Evolutionary conservation across 169 alveolate genomes (phyloP).

Genomic region (Perkinsus olseni): DNA sequence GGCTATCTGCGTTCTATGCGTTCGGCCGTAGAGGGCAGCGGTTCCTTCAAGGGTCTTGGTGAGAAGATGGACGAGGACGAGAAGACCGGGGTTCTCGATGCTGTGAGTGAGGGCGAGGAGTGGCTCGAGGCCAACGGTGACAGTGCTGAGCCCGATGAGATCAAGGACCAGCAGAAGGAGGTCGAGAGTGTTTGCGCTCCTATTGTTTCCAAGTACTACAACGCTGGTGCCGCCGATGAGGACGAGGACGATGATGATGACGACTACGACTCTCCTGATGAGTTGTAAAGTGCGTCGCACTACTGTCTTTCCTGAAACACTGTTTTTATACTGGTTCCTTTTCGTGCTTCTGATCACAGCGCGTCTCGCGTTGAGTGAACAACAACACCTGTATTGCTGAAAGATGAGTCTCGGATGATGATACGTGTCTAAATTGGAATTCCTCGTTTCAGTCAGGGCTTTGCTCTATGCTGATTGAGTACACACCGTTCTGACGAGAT

Average conservation of each 20-base stretch:
- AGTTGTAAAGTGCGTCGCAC: neutral
- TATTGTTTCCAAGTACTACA: slow-evolving; percentile 82
- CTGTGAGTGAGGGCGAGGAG: slow-evolving; percentile 72
- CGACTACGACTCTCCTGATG: slow-evolving; percentile 40
- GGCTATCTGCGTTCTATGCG: slow-evolving; percentile 79
- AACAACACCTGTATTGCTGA: too few species aligned
- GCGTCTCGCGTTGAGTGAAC: neutral
- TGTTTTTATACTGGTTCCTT: neutral
- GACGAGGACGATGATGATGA: slow-evolving; percentile 58
- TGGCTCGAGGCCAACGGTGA: slow-evolving; percentile 78
- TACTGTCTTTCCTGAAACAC: neutral
- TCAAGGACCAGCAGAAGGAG: slow-evolving; percentile 82
- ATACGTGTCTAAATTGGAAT: neutral
- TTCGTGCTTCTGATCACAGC: neutral
- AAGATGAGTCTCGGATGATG: neutral
- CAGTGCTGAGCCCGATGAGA: slow-evolving; percentile 82
- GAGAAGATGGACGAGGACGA: slow-evolving; percentile 82
- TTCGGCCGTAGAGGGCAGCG: slow-evolving; percentile 78
- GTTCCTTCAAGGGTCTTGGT: slow-evolving; percentile 63
- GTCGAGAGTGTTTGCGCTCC: slow-evolving; percentile 87
- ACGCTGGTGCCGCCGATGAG: slow-evolving; percentile 49
- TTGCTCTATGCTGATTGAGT: neutral
- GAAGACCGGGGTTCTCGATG: slow-evolving; percentile 41
- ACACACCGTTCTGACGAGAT: neutral
- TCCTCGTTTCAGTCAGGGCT: neutral